Base-by-base conservation (phyloP, 371 early-diverging fungal species). In the Mortierella polycephala region DNA sequence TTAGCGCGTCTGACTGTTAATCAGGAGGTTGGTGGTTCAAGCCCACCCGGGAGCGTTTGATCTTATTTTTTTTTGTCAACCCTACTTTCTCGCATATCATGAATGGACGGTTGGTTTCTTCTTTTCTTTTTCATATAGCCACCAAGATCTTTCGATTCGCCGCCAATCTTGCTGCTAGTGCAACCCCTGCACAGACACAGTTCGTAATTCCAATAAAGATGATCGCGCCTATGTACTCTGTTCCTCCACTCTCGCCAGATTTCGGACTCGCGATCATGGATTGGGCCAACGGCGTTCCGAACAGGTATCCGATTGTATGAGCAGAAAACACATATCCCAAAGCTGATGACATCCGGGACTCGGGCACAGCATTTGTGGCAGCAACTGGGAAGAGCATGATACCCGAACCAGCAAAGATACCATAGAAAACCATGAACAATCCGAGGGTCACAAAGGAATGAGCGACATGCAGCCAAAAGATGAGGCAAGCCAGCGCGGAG, bases 321-420 rank as follows among this genome's bases (percentile, higher is more conserved):
- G 71, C 57, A 44, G 64, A 71, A 13, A 64, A 64, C 30, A 60
- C 49, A 50, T 64, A 64, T 49, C 64, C 71, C 9, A 71, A 47
- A 16, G 65, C 59, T 1, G 71, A 71, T 11, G 71, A 47, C 11
- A 71, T 14, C 42, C 40, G 42, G 18, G 8, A 5, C 18, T 37
- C 21, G 11, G n/a, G 16, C 0, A 64, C 73, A 3, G 57, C 62
- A 11, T 45, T 47, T 1, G 73, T 58, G 0, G 67, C 73, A 16
- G 73, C 67, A 5, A 72, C 62, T 0, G 73, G 67, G 40, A 72
- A 40, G 14, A 72, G 30, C 54, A 72, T 57, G 57, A 72, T 57
- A 0, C 53, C 42, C 13, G 67, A 46, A 0, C 64, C 67, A 1
- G 62, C 67, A 53, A 72, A 67, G 40, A 39, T 37, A 0, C 73